Conservation (phyloP, 768 basidiomycete species). For the Russula abietina region DNA sequence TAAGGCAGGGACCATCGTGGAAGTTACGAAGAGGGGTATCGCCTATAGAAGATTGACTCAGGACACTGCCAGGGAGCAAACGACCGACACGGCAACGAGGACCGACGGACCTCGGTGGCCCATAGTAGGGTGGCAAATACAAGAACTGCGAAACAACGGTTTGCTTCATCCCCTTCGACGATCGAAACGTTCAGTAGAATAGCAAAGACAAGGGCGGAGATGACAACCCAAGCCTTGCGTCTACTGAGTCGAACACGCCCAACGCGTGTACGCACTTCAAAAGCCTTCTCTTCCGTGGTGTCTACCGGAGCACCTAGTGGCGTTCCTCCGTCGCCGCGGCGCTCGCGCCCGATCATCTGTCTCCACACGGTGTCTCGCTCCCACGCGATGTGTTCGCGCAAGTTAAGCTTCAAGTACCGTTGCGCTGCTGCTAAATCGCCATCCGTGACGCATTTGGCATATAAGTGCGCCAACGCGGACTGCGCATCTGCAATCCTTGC, state of each 20-base stretch:
- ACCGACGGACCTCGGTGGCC: constrained; percentile 79
- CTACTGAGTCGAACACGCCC: constrained; percentile 61
- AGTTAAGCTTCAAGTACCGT: constrained; percentile 78
- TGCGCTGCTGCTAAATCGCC: constrained; percentile 64
- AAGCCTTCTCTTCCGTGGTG: constrained; percentile 39
- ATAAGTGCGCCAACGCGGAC: constrained; percentile 57
- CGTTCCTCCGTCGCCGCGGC: constrained; percentile 48
- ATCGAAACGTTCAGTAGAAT: constrained; percentile 54
- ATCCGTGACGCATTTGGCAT: constrained; percentile 77
- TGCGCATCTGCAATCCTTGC: constrained; percentile 55
- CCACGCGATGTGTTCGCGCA: constrained; percentile 93
- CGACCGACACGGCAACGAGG: neutral
- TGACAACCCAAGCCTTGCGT: constrained; percentile 50
- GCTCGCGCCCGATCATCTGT: constrained; percentile 83
- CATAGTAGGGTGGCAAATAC: constrained; percentile 88
- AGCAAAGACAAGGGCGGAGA: constrained; percentile 55
- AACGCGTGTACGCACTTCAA: constrained; percentile 54
- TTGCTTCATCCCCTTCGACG: constrained; percentile 64
- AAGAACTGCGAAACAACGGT: constrained; percentile 85
- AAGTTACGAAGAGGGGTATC: constrained; percentile 96
- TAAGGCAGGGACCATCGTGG: constrained; percentile 79
- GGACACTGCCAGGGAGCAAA: neutral
- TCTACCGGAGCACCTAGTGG: constrained; percentile 27
- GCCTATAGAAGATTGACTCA: constrained; percentile 46
- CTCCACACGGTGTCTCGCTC: constrained; percentile 98